A percentile compares a stretch with the other conserved stretches of the same genome.
Evolutionary conservation across 1,284 basidiomycete genomes (phyloP).

Genomic region (Ustilago sp.): DNA sequence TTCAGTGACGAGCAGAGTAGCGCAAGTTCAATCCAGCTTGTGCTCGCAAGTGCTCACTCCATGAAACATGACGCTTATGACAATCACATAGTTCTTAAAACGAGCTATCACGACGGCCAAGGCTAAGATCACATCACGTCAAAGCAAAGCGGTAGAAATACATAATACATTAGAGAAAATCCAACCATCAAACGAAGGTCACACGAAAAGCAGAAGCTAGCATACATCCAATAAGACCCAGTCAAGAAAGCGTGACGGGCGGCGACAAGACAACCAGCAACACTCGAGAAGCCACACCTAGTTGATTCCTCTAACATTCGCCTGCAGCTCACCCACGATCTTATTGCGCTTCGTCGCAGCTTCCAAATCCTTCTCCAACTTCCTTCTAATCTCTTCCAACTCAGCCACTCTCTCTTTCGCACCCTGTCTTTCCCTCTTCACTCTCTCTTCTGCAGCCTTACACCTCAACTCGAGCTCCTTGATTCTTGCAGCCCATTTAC

Average conservation of each 20-base stretch:
- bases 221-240: neutral
- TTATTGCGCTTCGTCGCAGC: conserved; percentile 37
- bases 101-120: neutral
- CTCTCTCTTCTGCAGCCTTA: conserved; percentile 88
- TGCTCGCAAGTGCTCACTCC: too few relatives aligned
- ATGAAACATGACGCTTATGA: too few relatives aligned
- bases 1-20: too few relatives aligned
- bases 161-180: conserved; percentile 1
- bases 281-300: neutral
- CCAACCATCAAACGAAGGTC: neutral
- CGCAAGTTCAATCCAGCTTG: too few relatives aligned
- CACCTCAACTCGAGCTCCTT: conserved; percentile 83
- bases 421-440: conserved; percentile 94
- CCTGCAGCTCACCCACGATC: conserved; percentile 48
- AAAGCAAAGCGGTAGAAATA: neutral
- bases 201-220: neutral
- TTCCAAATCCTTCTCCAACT: conserved; percentile 47
- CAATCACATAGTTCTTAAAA: too few relatives aligned
- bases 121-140: neutral
- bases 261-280: neutral
- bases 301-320: conserved; percentile 30
- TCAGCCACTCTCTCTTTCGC: conserved; percentile 81
- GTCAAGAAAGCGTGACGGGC: neutral
- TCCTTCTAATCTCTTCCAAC: conserved; percentile 59
- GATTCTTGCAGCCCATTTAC: conserved; percentile 63